Conservation (phyloP, 1,284 basidiomycete species). For the Coniophora puteana region DNA sequence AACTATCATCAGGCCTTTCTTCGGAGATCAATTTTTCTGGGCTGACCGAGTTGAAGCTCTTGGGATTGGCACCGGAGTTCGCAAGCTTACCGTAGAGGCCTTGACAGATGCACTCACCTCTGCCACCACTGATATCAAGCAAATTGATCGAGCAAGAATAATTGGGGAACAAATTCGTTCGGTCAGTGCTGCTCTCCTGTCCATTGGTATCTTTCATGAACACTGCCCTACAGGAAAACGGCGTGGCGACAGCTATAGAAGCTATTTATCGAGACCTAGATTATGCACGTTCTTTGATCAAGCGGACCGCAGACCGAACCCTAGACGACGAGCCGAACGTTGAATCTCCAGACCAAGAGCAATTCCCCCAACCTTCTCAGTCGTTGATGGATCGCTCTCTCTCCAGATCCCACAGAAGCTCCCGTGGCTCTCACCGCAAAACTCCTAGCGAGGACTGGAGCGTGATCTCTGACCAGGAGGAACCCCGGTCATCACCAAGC, state of each 20-base stretch:
- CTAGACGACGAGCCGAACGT: conserved; percentile 36
- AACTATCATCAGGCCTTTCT: conserved; percentile 96
- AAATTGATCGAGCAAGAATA: conserved; percentile 79
- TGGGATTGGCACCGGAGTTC: conserved; percentile 83
- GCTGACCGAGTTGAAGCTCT: conserved; percentile 92
- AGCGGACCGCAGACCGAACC: conserved; percentile 38
- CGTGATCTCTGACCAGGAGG: conserved; percentile 73
- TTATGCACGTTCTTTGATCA: conserved; percentile 81
- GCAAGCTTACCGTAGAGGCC: conserved; percentile 78
- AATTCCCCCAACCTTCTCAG: conserved; percentile 20
- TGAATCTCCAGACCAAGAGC: conserved; percentile 43
- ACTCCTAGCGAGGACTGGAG: conserved; percentile 79
- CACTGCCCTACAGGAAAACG: conserved; percentile 66
- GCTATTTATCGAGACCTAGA: conserved; percentile 91
- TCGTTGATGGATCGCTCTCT: conserved; percentile 29
- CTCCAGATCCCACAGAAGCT: conserved; percentile 52
- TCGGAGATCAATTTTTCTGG: conserved; percentile 98
- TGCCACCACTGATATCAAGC: conserved; percentile 86
- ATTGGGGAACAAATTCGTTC: conserved; percentile 83
- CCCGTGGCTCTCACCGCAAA: conserved; percentile 46
- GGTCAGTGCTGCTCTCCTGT: conserved; percentile 49
- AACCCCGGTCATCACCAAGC: conserved; percentile 46
- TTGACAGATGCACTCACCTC: conserved; percentile 74
- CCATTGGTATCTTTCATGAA: neutral
- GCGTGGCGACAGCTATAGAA: conserved; percentile 85